Percentiles rank a stretch among this genome's conserved stretches.
Conservation (phyloP, 768 basidiomycete species). For the Amanita jacksonii region DNA sequence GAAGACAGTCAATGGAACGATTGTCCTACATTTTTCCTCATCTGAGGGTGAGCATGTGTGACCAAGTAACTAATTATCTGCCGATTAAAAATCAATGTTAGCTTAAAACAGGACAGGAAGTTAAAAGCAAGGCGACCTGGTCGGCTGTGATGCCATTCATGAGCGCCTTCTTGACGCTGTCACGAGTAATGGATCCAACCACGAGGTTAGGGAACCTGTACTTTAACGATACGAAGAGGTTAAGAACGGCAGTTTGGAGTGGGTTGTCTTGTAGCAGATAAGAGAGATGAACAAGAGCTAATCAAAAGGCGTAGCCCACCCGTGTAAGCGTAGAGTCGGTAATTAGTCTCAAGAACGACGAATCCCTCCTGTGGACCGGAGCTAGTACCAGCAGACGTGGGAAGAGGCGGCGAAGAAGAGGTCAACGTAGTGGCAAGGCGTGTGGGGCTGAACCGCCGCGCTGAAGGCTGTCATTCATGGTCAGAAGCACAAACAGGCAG, state of each 20-base stretch:
- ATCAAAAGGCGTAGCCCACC: slow-evolving; percentile 36
- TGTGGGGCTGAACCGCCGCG: slow-evolving; percentile 86
- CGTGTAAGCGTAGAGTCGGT: slow-evolving; percentile 96
- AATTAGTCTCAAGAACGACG: slow-evolving; percentile 96
- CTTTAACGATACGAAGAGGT: slow-evolving; percentile 86
- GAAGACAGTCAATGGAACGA: slow-evolving; percentile 13
- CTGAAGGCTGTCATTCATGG: slow-evolving; percentile 41
- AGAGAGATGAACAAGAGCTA: slow-evolving; percentile 13
- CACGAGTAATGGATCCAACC: slow-evolving; percentile 91
- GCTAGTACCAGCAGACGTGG: slow-evolving; percentile 47
- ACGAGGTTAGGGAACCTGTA: slow-evolving; percentile 95
- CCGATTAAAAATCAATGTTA: slow-evolving; percentile 11
- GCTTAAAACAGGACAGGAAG: slow-evolving; percentile 13
- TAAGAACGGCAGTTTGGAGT: slow-evolving; percentile 90
- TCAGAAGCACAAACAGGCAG: slow-evolving; percentile 17
- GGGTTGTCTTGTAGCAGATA: slow-evolving; percentile 64
- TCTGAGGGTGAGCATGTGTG: slow-evolving; percentile 95
- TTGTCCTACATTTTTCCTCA: slow-evolving; percentile 78
- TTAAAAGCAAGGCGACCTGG: slow-evolving; percentile 49
- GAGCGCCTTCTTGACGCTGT: slow-evolving; percentile 91
- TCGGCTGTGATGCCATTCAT: slow-evolving; percentile 93
- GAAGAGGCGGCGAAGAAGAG: slow-evolving; percentile 77
- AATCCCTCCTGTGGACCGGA: slow-evolving; percentile 73
- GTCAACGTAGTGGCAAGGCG: slow-evolving; percentile 91
- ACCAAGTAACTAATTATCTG: slow-evolving; percentile 94